Evolutionary conservation across 2,329 filamentous ascomycete species (phyloP).

Genomic region (Aureobasidium lini): DNA sequence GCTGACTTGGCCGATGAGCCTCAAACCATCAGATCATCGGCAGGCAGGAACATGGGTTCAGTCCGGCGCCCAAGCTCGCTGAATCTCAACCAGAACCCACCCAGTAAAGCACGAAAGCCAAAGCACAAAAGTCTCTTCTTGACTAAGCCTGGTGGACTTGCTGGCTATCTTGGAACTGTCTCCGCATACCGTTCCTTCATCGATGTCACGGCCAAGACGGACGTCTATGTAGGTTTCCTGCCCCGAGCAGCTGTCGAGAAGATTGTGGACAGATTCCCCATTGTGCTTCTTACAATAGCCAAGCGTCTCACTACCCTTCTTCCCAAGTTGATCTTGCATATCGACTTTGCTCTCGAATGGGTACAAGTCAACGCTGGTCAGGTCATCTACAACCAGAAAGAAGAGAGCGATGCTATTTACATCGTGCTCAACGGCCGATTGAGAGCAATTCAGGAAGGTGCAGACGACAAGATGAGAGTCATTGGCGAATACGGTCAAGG

Average conservation of each 20-base stretch:
- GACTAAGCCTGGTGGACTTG: conserved; percentile 88
- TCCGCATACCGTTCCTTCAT: conserved; percentile 95
- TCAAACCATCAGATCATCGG: neutral
- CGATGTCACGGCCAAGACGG: conserved; percentile 93
- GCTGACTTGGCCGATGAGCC: conserved; percentile 9
- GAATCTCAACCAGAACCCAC: conserved; percentile 9
- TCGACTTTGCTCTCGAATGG: conserved; percentile 98
- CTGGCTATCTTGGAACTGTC: conserved; percentile 88
- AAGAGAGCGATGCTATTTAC: conserved; percentile 97
- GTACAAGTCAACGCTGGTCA: conserved; percentile 93
- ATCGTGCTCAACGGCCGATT: conserved; percentile 92
- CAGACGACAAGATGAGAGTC: conserved; percentile 75
- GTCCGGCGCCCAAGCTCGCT: neutral
- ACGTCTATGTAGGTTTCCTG: conserved; percentile 94
- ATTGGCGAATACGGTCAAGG: conserved; percentile 92
- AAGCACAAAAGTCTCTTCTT: conserved; percentile 64
- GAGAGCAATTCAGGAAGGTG: conserved; percentile 72
- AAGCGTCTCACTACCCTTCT: conserved; percentile 86
- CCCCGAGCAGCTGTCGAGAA: conserved; percentile 78
- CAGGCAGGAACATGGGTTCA: conserved; percentile 5
- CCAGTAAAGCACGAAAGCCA: conserved; percentile 16
- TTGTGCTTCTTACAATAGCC: conserved; percentile 89
- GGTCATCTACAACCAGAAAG: conserved; percentile 84
- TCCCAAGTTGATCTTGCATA: conserved; percentile 84
- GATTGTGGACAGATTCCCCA: conserved; percentile 86